Base-by-base conservation (phyloP, 1,139 yeast genomes). In the Lodderomyces metapsilosis region DNA sequence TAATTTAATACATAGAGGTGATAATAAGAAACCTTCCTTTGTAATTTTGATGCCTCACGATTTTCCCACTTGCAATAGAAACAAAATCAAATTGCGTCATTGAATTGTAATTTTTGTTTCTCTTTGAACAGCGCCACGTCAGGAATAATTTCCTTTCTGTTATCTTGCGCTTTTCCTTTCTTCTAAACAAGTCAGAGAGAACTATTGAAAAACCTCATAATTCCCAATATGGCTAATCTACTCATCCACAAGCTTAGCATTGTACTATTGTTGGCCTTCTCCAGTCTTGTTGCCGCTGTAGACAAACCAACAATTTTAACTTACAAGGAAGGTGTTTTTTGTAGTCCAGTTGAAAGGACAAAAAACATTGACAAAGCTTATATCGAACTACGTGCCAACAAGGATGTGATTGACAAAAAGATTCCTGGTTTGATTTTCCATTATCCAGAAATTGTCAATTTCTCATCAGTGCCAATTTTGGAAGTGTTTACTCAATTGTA, bases 351-450 rank as follows among this genome's bases (percentile, higher is more conserved):
- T 13, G 31, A 38, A 24, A 37, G 34, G 35, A 34, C 38, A 5
- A 15, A 18, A 17, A 10, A 34, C 20, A 43, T 38, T n/a, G 35
- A 37, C 3, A 45, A 43, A 30, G 41, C 42, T 10, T 38, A 34
- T 30, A 33, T 45, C 24, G 38, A 40, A 31, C 37, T 45, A 12
- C 23, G 27, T 24, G 36, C 41, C 9, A 16, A 28, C n/a, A 21
- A 38, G 15, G 33, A 25, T 15, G 24, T 32, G 4, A 23, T 31
- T 15, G 39, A 42, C 20, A 12, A 27, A n/a, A 38, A 42, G 30
- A 36, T 56, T 35, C 69, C 66, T n/a, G 48, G 51, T 1, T 48
- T 60, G 31, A 53, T 65, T 12, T 57, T 64, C 42, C 59, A 53
- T 38, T 57, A 62, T 41, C 42, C 50, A 2, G 64, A 63, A 31